These are phyloP conservation scores for Clitoria ternatea DNA, from an alignment of 306 rosid genomes.

Conservation along the genomic window DNA sequence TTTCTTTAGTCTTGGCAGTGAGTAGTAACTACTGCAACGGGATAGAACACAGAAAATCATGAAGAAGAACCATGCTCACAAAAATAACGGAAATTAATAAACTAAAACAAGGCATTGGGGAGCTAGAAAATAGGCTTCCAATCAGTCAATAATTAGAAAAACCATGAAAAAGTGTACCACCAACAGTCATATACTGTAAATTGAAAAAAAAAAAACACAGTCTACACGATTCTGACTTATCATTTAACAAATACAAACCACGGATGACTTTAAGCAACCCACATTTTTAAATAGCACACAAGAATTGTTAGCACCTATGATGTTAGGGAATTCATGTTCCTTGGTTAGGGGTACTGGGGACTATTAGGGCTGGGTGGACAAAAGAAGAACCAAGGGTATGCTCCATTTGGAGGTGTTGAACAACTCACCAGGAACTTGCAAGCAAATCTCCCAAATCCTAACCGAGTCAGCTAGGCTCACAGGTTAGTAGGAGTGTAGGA, in stretches of 20 bases:
- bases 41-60: neutral
- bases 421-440: neutral
- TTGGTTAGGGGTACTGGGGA: neutral
- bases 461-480: neutral
- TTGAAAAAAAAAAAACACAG: too few relatives aligned
- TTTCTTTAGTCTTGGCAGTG: neutral
- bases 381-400: neutral
- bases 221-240: neutral
- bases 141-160: neutral
- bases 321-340: neutral
- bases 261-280: neutral
- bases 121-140: neutral
- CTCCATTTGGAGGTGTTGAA: neutral
- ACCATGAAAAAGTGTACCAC: neutral
- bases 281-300: neutral
- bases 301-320: neutral
- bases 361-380: neutral
- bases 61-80: neutral
- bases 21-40: neutral
- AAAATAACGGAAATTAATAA: neutral
- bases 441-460: too few relatives aligned
- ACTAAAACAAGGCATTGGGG: neutral
- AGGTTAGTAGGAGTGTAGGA: neutral
- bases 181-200: slow-evolving; percentile 40
- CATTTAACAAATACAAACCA: neutral